Evolutionary conservation across 2,329 filamentous ascomycete genomes (phyloP).

Genomic region (Emmonsiellopsis sp.): DNA sequence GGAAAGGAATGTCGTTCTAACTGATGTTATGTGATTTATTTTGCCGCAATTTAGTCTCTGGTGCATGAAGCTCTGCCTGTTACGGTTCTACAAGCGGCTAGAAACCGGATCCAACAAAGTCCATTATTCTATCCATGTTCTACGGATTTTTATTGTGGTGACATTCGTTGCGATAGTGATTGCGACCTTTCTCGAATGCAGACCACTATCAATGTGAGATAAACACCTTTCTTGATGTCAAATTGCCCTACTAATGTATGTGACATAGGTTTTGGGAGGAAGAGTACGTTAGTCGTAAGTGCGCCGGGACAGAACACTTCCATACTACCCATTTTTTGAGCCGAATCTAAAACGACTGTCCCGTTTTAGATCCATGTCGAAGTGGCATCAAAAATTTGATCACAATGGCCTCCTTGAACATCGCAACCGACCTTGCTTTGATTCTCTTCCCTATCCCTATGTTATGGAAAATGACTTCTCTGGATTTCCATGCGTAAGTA

Average conservation of each 20-base stretch:
- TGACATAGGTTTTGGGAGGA: too few species aligned
- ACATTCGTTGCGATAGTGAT: slow-evolving; percentile 8
- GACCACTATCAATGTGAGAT: slow-evolving; percentile 4
- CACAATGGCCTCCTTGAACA: slow-evolving; percentile 11
- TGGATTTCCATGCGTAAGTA: slow-evolving; percentile 11
- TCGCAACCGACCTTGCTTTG: slow-evolving; percentile 12
- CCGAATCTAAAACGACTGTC: background rate
- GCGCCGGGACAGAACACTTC: background rate
- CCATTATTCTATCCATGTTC: slow-evolving; percentile 9
- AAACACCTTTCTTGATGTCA: background rate
- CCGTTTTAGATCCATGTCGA: slow-evolving; percentile 9
- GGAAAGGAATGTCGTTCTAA: background rate
- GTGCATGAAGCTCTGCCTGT: slow-evolving; percentile 13
- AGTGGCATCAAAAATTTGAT: slow-evolving; percentile 10
- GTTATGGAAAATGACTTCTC: slow-evolving; percentile 12
- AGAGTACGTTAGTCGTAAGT: too few species aligned
- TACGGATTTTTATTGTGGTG: slow-evolving; percentile 8
- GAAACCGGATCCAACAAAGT: slow-evolving; percentile 12
- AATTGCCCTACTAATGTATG: too few species aligned
- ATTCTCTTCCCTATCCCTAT: slow-evolving; percentile 14
- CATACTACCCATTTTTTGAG: background rate
- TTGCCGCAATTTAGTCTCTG: slow-evolving; percentile 9
- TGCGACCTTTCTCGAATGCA: slow-evolving; percentile 12
- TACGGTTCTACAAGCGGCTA: slow-evolving; percentile 12
- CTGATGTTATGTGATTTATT: background rate